Base-by-base conservation (phyloP, 2,329 filamentous ascomycete genomes). In the Ophiostoma perfectum region DNA sequence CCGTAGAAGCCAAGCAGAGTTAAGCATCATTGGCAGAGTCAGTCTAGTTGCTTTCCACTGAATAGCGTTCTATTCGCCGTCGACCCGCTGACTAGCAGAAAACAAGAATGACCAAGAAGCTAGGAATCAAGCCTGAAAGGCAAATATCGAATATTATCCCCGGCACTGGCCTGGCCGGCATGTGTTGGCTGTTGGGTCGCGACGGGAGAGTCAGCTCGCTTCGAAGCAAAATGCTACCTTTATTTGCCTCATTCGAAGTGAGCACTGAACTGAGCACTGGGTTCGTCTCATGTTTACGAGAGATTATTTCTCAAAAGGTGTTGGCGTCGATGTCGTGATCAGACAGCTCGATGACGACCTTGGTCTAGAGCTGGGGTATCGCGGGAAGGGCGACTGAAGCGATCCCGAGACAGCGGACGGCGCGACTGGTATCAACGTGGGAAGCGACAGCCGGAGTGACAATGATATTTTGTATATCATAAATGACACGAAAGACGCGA, bases 271-370 rank as follows among this genome's bases (percentile, higher is more conserved):
- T n/a, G n/a, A n/a, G n/a, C n/a, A n/a, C 8, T 49, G 14, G 47
- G 18, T 49, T 55, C 49, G 14, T 55, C 49, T 18, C 18, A 55
- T 55, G 49, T 55, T 55, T 55, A 55, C 49, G 49, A 55, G 49
- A 55, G 18, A 55, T 27, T 55, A 55, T 55, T 27, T 27, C n/a
- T 27, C 49, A 55, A 55, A 55, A 9, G 5, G 49, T 55, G 58
- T 36, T 41, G 58, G 36, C 18, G 36, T 41, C 38, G 58, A 62
- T 62, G 58, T 62, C 58, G 58, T 62, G 58, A 62, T 62, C 58
- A 36, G 38, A 8, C 27, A 14, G 58, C 58, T 38, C 11, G 38
- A 62, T 62, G 58, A 16, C 58, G 58, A 16, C 14, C 36, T 47
- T 6, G 58, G 58, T 62, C 58, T 62, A 62, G 58, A 62, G 36